Evolutionary conservation across 768 basidiomycete species (phyloP).

Genomic region (Agaricus sinodeliciosus): DNA sequence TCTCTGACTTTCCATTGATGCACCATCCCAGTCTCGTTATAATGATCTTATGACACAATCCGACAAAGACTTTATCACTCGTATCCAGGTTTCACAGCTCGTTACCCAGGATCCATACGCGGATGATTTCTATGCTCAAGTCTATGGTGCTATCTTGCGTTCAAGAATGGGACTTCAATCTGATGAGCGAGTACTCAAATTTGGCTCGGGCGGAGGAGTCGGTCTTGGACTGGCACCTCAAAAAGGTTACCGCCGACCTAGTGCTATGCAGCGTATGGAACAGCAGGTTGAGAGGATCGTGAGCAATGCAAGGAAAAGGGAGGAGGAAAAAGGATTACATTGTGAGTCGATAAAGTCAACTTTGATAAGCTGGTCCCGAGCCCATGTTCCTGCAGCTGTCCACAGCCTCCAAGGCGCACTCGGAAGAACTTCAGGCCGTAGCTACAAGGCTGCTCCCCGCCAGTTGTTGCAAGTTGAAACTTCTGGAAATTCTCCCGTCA

Average conservation of each 20-base stretch:
- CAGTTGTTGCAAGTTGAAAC: slow-evolving; percentile 89
- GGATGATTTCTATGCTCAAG: slow-evolving; percentile 98
- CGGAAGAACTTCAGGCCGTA: slow-evolving; percentile 89
- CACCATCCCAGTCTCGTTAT: slow-evolving; percentile 65
- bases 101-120: slow-evolving; percentile 96
- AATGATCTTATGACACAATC: slow-evolving; percentile 96
- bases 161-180: slow-evolving; percentile 69
- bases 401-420: slow-evolving; percentile 88
- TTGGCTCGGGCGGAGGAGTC: slow-evolving; percentile 77
- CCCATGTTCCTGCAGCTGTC: slow-evolving; percentile 35
- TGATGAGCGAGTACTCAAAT: slow-evolving; percentile 79
- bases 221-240: slow-evolving; percentile 76
- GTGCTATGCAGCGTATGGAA: slow-evolving; percentile 89
- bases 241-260: slow-evolving; percentile 63
- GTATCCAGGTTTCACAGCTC: slow-evolving; percentile 97
- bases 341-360: slow-evolving; percentile 24
- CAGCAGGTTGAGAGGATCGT: slow-evolving; percentile 96
- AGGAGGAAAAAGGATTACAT: slow-evolving; percentile 75
- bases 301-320: slow-evolving; percentile 79
- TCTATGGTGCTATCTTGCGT: slow-evolving; percentile 80
- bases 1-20: background rate
- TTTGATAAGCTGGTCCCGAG: background rate
- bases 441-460: slow-evolving; percentile 93
- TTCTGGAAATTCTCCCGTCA: slow-evolving; percentile 34
- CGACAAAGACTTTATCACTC: slow-evolving; percentile 99